Evolutionary conservation across 768 basidiomycete species (phyloP).

Genomic region (Stropharia rugosoannulata): DNA sequence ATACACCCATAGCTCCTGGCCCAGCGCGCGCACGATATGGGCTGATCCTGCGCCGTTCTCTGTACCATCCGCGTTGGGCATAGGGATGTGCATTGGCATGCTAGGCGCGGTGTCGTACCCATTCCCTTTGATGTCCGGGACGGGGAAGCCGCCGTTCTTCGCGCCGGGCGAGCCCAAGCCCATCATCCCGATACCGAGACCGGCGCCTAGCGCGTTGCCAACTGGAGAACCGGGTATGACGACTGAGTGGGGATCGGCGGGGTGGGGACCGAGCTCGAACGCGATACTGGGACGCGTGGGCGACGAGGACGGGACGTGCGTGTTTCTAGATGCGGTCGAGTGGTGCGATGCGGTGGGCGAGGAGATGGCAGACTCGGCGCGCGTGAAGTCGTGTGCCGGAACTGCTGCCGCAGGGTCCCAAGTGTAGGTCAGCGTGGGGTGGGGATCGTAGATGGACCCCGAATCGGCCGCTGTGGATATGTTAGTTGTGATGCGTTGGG

Average conservation of each 20-base stretch:
- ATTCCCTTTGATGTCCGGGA: too few species aligned
- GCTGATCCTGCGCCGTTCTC: slow-evolving; percentile 30
- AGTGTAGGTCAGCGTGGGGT: slow-evolving; percentile 64
- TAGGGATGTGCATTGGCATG: background rate
- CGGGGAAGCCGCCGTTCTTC: background rate
- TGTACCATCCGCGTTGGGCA: slow-evolving; percentile 11
- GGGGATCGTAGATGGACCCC: slow-evolving; percentile 75
- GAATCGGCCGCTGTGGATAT: slow-evolving; percentile 66
- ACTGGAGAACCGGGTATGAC: slow-evolving; percentile 29
- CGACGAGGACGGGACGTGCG: background rate
- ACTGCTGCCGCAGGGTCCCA: slow-evolving; percentile 63
- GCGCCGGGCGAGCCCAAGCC: background rate
- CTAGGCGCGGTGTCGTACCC: too few species aligned
- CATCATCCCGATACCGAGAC: background rate
- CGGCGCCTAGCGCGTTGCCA: background rate
- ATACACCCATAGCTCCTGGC: slow-evolving; percentile 77
- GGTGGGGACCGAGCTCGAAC: slow-evolving; percentile 69
- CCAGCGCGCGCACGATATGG: slow-evolving; percentile 30
- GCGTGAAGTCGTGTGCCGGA: slow-evolving; percentile 10
- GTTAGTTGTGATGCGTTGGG: background rate
- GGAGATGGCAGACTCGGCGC: background rate
- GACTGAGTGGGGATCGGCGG: slow-evolving; percentile 68
- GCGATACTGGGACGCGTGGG: slow-evolving; percentile 19
- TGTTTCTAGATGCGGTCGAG: too few species aligned
- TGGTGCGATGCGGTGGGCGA: background rate